Base-by-base conservation (phyloP, 208 protist genomes). In the Acanthamoeba healyi region DNA sequence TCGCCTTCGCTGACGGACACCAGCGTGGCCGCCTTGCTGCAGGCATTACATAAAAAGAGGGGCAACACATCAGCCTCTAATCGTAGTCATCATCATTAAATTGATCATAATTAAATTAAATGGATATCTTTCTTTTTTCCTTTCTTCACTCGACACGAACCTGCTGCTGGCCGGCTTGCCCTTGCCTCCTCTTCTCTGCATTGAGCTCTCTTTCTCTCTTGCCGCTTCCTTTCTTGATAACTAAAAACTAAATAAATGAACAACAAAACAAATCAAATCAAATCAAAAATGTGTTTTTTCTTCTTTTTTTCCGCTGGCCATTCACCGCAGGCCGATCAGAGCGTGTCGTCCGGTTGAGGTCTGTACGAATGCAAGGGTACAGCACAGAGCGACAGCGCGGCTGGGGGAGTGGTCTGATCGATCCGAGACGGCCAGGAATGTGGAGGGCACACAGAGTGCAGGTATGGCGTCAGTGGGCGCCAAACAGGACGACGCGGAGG, bases 171-270 rank as follows among this genome's bases (percentile, higher is more conserved):
- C 61, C 5, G 84, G 84, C 26, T 74, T 74, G 9, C 84, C 58
- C 56, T 91, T 91, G 9, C 84, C 84, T 49, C 77, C 77, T 58
- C 22, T 86, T 58, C 77, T 86, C 7, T 86, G 40, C 77, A 86
- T 86, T 26, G 29, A 10, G 6, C 24, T 61, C 22, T 61, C 17
- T 24, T 61, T 15, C 54, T 32, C 10, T 32, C 10, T 32, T n/a
- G n/a, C n/a, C n/a, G n/a, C n/a, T 17, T 36, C 1, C 7, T 67
- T 38, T 67, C n/a, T 67, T 61, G 1, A n/a, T 61, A 17, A n/a
- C 22, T 29, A 61, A n/a, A n/a, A n/a, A n/a, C n/a, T n/a, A n/a
- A n/a, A n/a, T n/a, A 1, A 2, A 2, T 24, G 7, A 67, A 67
- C 17, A 7, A 29, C n/a, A 5, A 3, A 34, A n/a, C 58, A 5